A percentile compares a stretch with the other conserved stretches of the same genome.
Evolutionary conservation across 257 asterid genomes (phyloP).

Genomic region (Salvia miltiorrhiza): DNA sequence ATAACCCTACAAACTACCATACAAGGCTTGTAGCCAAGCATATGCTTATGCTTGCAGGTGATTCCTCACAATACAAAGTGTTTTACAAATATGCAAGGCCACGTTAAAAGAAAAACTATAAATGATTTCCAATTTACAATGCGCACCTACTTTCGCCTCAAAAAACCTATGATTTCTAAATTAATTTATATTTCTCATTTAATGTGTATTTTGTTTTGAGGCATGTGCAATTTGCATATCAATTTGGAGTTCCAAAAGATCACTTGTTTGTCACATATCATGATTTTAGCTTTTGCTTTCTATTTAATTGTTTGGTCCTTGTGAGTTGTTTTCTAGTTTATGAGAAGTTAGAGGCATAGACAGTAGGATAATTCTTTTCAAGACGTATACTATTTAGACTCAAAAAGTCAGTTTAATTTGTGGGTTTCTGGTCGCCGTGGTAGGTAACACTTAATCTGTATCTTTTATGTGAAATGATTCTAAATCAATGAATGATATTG

Average conservation of each 20-base stretch:
- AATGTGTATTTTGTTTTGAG: neutral
- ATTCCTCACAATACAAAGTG: conserved; percentile 6
- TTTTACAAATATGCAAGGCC: neutral
- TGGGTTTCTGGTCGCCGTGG: neutral
- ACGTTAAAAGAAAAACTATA: too few species aligned
- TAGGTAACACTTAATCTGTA: neutral
- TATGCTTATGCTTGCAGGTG: conserved; percentile 81
- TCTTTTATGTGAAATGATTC: neutral
- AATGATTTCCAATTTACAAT: too few species aligned
- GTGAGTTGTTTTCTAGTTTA: neutral
- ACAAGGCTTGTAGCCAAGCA: conserved; percentile 64
- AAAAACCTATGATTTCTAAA: neutral
- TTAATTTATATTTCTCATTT: neutral
- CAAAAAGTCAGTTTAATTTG: neutral
- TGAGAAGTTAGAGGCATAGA: neutral
- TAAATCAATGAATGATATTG: neutral
- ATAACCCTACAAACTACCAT: conserved; percentile 62
- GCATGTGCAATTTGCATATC: too few species aligned
- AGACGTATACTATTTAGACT: neutral
- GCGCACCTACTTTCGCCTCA: neutral
- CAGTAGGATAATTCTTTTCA: neutral
- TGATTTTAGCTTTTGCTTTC: conserved; percentile 1
- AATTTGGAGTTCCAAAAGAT: neutral
- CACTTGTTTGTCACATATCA: too few species aligned
- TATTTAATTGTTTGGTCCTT: neutral